A percentile compares a stretch with the other conserved stretches of the same genome.
Evolutionary conservation across 306 rosid species (phyloP).

Genomic region (Corylus americana): DNA sequence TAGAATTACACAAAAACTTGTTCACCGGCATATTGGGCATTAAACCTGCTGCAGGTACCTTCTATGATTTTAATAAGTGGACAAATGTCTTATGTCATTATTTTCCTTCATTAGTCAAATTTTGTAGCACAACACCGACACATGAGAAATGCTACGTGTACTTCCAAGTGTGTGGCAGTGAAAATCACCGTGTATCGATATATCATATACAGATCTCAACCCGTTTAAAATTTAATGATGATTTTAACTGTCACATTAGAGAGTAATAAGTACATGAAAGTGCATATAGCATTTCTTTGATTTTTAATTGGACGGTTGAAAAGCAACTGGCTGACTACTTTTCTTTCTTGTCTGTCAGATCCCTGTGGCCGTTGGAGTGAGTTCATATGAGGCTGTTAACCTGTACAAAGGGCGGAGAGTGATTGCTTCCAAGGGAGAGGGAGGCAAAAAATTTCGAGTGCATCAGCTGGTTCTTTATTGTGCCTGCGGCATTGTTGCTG

Average conservation of each 20-base stretch:
- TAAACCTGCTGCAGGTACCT: constrained; percentile 60
- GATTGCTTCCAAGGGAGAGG: constrained; percentile 66
- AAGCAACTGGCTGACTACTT: neutral
- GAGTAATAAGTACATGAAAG: too few relatives aligned
- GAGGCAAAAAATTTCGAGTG: constrained; percentile 41
- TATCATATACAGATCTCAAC: too few relatives aligned
- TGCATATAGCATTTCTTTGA: too few relatives aligned
- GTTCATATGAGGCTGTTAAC: constrained; percentile 63
- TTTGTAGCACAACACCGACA: neutral
- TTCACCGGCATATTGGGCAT: constrained; percentile 51
- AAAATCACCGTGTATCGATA: too few relatives aligned
- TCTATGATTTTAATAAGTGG: neutral
- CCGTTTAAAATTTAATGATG: too few relatives aligned
- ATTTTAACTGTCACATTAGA: too few relatives aligned
- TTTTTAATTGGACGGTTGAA: neutral
- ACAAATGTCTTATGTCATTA: neutral
- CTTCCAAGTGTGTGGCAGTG: too few relatives aligned
- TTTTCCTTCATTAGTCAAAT: neutral
- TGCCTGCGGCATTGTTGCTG: constrained; percentile 67
- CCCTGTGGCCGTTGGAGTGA: constrained; percentile 72
- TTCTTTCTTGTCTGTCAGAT: constrained; percentile 43
- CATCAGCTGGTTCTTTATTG: constrained; percentile 56
- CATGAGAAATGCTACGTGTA: neutral
- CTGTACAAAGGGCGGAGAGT: constrained; percentile 65
- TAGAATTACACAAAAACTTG: constrained; percentile 58